Evolutionary conservation across 139 green algal species (phyloP).

Genomic region (Asterochloris sp.): DNA sequence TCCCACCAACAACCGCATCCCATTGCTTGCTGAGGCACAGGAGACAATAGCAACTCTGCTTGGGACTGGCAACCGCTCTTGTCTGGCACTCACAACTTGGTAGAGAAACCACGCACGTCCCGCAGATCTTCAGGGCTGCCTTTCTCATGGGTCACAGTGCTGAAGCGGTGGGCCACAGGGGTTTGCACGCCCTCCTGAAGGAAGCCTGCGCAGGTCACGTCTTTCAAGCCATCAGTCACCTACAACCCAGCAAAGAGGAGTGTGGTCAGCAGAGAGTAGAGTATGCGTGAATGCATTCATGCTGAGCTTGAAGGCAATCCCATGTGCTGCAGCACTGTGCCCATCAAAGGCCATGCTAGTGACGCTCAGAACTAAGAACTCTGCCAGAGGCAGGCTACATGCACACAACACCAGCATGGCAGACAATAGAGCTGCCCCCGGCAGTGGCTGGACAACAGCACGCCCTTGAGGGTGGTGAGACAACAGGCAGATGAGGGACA

Average conservation of each 20-base stretch:
- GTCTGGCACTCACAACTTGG: slow-evolving; percentile 44
- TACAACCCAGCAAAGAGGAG: not conserved
- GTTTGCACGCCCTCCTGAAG: slow-evolving; percentile 52
- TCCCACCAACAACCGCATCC: no score
- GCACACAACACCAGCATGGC: not conserved
- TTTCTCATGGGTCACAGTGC: slow-evolving; percentile 47
- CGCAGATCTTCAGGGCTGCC: slow-evolving; percentile 56
- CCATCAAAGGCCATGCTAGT: not conserved
- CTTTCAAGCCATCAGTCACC: slow-evolving; percentile 53
- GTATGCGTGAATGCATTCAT: not conserved
- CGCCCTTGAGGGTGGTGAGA: no score
- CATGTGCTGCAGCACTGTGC: not conserved
- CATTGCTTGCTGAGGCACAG: no score
- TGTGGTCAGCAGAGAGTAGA: not conserved
- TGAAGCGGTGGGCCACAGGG: slow-evolving; percentile 49
- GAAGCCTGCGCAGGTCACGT: slow-evolving; percentile 56
- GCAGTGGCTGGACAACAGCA: not conserved
- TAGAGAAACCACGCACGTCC: slow-evolving; percentile 59
- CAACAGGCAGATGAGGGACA: not conserved
- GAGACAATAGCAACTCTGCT: no score
- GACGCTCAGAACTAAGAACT: not conserved
- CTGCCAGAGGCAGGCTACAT: not conserved
- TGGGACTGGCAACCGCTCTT: no score
- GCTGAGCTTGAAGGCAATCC: not conserved
- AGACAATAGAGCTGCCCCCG: not conserved